phyloP scores from a whole-genome alignment of 257 asterid genomes.

The Apocynum venetum region DNA sequence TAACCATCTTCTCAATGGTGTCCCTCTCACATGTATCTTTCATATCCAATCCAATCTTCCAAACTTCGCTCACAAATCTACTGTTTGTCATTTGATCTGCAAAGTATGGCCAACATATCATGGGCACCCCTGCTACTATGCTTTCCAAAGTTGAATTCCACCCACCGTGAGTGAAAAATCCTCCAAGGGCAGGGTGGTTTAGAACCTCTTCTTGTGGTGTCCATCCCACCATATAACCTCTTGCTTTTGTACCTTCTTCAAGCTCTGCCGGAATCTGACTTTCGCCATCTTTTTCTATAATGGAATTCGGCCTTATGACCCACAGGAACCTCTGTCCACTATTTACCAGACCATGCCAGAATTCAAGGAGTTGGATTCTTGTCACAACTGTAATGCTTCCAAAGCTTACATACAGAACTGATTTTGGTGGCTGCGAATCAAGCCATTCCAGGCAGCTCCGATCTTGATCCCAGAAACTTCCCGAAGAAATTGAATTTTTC shows the following conservation, averaged over 20 bases:
- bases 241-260: conserved; percentile 12
- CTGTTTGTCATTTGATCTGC: conserved; percentile 47
- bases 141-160: conserved; percentile 38
- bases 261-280: neutral
- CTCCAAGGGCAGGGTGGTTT: conserved; percentile 24
- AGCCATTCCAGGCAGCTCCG: conserved; percentile 26
- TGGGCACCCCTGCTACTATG: conserved; percentile 30
- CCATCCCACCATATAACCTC: conserved; percentile 29
- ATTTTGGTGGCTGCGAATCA: conserved; percentile 18
- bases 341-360: conserved; percentile 30
- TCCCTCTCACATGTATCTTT: conserved; percentile 46
- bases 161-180: conserved; percentile 33
- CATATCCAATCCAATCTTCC: conserved; percentile 61
- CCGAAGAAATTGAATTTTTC: conserved; percentile 8
- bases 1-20: conserved; percentile 33
- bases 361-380: conserved; percentile 19
- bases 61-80: conserved; percentile 48
- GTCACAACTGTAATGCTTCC: conserved; percentile 26
- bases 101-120: conserved; percentile 33
- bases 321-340: conserved; percentile 29
- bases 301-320: conserved; percentile 24
- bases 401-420: conserved; percentile 32
- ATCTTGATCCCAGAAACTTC: conserved; percentile 34
- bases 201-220: conserved; percentile 28
- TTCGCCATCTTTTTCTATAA: neutral